Base-by-base conservation (phyloP, 2,329 filamentous ascomycete species). In the Aspergillus udagawae region DNA sequence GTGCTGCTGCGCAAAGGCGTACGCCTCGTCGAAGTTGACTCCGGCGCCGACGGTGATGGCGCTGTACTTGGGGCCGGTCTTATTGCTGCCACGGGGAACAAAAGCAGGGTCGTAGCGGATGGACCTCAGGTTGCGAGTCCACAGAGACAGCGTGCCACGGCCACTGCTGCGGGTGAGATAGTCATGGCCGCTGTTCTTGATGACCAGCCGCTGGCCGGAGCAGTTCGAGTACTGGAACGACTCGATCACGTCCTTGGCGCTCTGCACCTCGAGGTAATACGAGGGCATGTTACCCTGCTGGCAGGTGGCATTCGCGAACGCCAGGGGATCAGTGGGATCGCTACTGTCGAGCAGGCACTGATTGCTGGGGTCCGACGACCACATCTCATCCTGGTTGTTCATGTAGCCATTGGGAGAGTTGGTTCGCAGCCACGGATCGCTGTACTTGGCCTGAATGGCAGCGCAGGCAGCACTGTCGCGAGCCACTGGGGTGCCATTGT, bases 181-280 rank as follows among this genome's bases (percentile, higher is more conserved):
- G 45, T 73, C 72, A 53, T 74, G 70, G 3, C 72, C 72, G 44
- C 63, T 70, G 48, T 73, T 73, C 58, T 73, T 71, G 52, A 74
- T 66, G 10, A 50, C 52, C 2, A 65, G 32, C 14, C 50, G 56
- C 17, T 52, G 54, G 21, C 59, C 56, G 1, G 56, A 58, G 47
- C 49, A 55, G 51, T 45, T 44, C 12, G 61, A 54, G 53, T 53
- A 65, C n/a, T 50, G 38, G 44, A 57, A 48, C 1, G 57, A 60
- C 21, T 53, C 52, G 3, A 53, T 25, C 28, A 62, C 57, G 44
- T 63, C 60, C 2, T 27, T 23, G 7, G 51, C 55, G 21, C 53
- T 21, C 14, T 51, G 49, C 3, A 62, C 52, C 48, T 57, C 58
- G 10, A 60, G 20, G 14, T 58, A 60, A 45, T 63, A 55, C 5